Percentiles rank a stretch among this genome's conserved stretches.
Evolutionary conservation across 495 filamentous ascomycete genomes (phyloP).

Genomic region (Choiromyces venosus): DNA sequence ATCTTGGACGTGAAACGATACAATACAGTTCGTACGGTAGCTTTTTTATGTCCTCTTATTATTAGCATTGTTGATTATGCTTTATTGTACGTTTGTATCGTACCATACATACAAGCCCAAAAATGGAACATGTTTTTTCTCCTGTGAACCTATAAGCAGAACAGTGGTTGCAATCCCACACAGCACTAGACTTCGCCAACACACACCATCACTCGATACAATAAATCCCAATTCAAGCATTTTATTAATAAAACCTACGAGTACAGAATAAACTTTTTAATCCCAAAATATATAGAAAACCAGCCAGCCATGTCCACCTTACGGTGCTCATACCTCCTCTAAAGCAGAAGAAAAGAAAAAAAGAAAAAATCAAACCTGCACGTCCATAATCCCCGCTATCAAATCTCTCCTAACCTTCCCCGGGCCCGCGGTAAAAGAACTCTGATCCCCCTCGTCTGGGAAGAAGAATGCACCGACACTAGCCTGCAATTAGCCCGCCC

Average conservation of each 20-base stretch:
- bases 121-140: no score
- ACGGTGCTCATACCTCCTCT: background rate
- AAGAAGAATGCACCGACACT: constrained; percentile 62
- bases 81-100: no score
- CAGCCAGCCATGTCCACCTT: background rate
- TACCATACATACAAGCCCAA: background rate
- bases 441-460: constrained; percentile 46
- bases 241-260: background rate
- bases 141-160: no score
- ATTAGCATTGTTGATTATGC: background rate
- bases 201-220: background rate
- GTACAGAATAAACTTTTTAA: no score
- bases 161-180: no score
- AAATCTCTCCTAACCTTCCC: background rate
- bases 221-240: background rate
- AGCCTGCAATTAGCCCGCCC: background rate
- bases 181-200: no score
- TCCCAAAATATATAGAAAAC: background rate
- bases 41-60: no score
- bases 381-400: background rate
- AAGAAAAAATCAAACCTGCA: background rate
- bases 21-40: no score
- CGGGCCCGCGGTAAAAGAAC: background rate
- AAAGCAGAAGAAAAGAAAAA: no score
- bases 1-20: background rate